Evolutionary conservation across 2,329 filamentous ascomycete genomes (phyloP).

Genomic region (Talaromyces piceae): DNA sequence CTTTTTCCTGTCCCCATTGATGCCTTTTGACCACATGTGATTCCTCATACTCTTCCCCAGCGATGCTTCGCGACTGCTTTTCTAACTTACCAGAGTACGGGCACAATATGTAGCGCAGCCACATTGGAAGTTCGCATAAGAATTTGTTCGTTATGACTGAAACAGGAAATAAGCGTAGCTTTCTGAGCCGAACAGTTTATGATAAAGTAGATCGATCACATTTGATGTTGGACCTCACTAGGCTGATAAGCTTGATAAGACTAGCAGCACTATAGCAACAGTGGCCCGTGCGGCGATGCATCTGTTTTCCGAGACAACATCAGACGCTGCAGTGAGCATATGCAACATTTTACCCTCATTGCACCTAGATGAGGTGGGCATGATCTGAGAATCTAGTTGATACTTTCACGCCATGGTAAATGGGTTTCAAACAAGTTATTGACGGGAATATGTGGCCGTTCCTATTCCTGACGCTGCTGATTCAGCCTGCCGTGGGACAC

Average conservation of each 20-base stretch:
- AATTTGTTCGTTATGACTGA: not conserved
- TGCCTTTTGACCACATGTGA: not conserved
- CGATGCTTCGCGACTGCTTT: not conserved
- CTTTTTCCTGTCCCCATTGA: not conserved
- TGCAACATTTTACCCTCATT: not conserved
- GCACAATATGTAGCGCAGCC: not conserved
- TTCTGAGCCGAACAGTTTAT: too few species aligned
- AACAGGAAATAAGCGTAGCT: too few species aligned
- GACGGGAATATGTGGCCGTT: not conserved
- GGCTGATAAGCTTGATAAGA: not conserved
- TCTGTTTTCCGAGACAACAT: not conserved
- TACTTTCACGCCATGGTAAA: not conserved
- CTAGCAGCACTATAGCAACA: conserved; percentile 1
- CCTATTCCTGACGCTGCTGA: not conserved
- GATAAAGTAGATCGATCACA: too few species aligned
- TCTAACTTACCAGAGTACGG: not conserved
- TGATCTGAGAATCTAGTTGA: not conserved
- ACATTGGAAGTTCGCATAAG: not conserved
- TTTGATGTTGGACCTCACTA: too few species aligned
- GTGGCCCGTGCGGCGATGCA: not conserved
- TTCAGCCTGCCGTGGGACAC: not conserved
- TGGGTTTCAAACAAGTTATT: not conserved
- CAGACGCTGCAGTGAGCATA: too few species aligned
- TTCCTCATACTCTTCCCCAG: not conserved
- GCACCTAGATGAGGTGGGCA: not conserved